Conservation (phyloP, 139 green algal species). For the Closterium sp. region DNA sequence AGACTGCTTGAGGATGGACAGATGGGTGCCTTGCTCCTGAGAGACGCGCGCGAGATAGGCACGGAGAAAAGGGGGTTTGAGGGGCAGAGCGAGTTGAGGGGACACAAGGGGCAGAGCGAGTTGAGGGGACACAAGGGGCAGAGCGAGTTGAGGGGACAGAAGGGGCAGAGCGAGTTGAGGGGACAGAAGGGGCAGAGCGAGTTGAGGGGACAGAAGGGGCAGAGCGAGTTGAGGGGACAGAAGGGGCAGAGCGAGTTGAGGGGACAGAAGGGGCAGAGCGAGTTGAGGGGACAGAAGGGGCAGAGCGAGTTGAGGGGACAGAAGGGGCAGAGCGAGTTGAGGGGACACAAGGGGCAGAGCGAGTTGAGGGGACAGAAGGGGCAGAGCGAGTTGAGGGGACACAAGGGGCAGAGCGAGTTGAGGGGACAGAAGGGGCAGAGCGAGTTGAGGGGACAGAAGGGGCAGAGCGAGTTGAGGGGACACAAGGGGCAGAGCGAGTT, state of each 20-base stretch:
- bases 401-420: not conserved
- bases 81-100: too few species aligned
- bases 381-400: not conserved
- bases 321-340: too few species aligned
- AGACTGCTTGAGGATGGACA: constrained; percentile 13
- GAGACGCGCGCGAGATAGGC: too few species aligned
- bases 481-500: not conserved
- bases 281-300: not conserved
- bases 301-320: not conserved
- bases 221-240: not conserved
- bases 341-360: too few species aligned
- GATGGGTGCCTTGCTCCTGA: too few species aligned
- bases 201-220: not conserved
- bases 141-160: not conserved
- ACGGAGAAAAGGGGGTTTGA: too few species aligned
- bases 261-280: too few species aligned
- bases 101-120: too few species aligned
- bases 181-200: too few species aligned
- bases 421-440: not conserved
- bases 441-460: too few species aligned
- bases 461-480: not conserved
- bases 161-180: not conserved
- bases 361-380: too few species aligned
- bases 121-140: not conserved
- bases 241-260: too few species aligned